Evolutionary conservation across 164 flowering plant species (phyloP), one percentile per base, ranked within the genome.

Genomic region (Hamamelis virginiana): DNA sequence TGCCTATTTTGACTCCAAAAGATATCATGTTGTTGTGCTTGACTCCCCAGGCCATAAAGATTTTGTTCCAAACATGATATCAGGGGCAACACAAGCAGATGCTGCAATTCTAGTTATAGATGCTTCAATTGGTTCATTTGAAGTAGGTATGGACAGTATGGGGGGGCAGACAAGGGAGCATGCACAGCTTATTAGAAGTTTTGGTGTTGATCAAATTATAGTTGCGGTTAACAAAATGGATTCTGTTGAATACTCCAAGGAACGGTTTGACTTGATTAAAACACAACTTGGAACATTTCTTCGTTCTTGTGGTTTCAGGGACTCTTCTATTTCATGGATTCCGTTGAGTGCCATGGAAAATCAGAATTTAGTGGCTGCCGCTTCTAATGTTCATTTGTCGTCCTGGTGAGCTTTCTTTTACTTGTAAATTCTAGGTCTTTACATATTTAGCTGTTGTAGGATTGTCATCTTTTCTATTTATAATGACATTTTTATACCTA

Each of bases 11-110:
- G 83, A 86, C 66, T 71, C 99, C 22, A 90, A 81, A 56, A 91
- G 75, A 41, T 93, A 87, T 72, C 91, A 86, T 74, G 85, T 96
- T 75, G 98, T 96, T 73, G 72, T 96, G 74, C 97, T 96, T 12
- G 99, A 96, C 68, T 87, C 99, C n/a, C 99, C 99, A 11, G 99
- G 99, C 52, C 99, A 96, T 72, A 90, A 85, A 77, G 99, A 96
- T 83, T 96, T 96, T 84, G 96, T 96, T 45, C 98, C 99, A 71
- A 96, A 96, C 77, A 86, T 96, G 99, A 96, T 96, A 69, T 87
- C 96, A 61, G 98, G 99, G 53, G 98, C 99, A 62, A 84, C 96
- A 23, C 98, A 96, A 82, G 97, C 99, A 75, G 98, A 96, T 90
- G 90, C 95, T 68, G 99, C 99, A 21, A 75, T 93, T 76, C 92